A percentile compares a stretch with the other conserved stretches of the same genome.
These are phyloP conservation scores for Exophiala lecanii-corni DNA, from an alignment of 2,329 filamentous ascomycete genomes.

Conservation along the genomic window DNA sequence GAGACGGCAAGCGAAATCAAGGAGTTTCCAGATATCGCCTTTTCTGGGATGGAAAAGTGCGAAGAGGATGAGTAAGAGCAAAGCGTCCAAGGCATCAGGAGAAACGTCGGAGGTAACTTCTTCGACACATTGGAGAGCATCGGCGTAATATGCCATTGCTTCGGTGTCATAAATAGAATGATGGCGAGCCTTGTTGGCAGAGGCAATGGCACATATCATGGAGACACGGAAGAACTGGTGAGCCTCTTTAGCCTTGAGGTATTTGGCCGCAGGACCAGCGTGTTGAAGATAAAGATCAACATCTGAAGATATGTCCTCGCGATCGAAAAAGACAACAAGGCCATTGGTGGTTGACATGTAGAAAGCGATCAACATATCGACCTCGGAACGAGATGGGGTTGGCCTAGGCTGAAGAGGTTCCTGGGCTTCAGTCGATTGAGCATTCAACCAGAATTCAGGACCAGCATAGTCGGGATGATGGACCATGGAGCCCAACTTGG, in stretches of 20 bases:
- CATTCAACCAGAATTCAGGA: conserved; percentile 25
- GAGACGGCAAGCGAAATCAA: conserved; percentile 30
- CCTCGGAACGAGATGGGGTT: conserved; percentile 20
- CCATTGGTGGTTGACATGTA: conserved; percentile 31
- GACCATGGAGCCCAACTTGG: conserved; percentile 24
- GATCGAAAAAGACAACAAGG: conserved; percentile 30
- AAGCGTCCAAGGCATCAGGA: conserved; percentile 28
- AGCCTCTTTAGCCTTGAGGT: conserved; percentile 27
- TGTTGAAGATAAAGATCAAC: conserved; percentile 26
- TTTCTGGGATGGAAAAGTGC: conserved; percentile 27
- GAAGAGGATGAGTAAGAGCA: conserved; percentile 29
- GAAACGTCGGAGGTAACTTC: conserved; percentile 30
- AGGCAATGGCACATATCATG: conserved; percentile 33
- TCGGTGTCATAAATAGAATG: conserved; percentile 25
- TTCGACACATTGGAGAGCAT: conserved; percentile 30
- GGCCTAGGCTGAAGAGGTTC: conserved; percentile 18
- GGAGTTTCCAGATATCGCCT: conserved; percentile 29
- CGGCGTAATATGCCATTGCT: conserved; percentile 26
- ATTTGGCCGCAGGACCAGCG: conserved; percentile 19
- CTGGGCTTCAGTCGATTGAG: conserved; percentile 20
- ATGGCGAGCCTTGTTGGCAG: conserved; percentile 29
- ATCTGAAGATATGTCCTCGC: conserved; percentile 24
- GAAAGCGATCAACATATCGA: conserved; percentile 27
- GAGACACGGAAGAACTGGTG: conserved; percentile 32
- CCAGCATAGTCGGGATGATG: conserved; percentile 25